phyloP scores from a whole-genome alignment of 257 asterid genomes.

The Leptodermis oblonga region DNA sequence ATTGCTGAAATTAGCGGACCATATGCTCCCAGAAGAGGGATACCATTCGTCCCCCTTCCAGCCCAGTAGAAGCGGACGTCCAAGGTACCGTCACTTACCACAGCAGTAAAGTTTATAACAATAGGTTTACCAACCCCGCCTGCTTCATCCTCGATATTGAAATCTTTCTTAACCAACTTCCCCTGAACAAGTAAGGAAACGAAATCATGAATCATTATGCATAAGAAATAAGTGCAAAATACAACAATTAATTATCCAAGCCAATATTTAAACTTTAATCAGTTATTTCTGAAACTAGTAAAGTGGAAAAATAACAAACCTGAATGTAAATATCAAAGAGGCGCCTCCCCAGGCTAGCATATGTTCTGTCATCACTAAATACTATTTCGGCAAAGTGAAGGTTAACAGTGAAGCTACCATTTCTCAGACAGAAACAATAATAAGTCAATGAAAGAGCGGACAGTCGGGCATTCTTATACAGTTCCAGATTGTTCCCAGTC shows the following conservation, averaged over 20 bases:
- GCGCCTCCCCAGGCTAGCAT: slow-evolving; percentile 65
- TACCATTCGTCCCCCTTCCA: slow-evolving; percentile 70
- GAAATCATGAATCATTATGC: background rate
- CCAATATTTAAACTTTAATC: background rate
- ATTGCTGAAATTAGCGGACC: slow-evolving; percentile 93
- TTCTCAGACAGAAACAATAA: slow-evolving; percentile 48
- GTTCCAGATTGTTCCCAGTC: slow-evolving; percentile 10
- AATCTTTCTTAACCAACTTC: slow-evolving; percentile 51
- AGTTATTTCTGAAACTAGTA: background rate
- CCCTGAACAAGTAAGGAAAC: slow-evolving; percentile 66
- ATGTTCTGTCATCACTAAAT: slow-evolving; percentile 44
- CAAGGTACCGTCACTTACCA: slow-evolving; percentile 45
- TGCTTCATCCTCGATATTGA: slow-evolving; percentile 70
- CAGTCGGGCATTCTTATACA: slow-evolving; percentile 18
- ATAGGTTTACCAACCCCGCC: slow-evolving; percentile 60
- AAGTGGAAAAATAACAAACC: slow-evolving; percentile 27
- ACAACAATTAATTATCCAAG: background rate
- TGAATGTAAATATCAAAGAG: slow-evolving; percentile 66
- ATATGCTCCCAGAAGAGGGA: slow-evolving; percentile 65
- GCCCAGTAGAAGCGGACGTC: slow-evolving; percentile 83
- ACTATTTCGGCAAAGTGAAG: slow-evolving; percentile 79
- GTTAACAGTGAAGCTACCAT: slow-evolving; percentile 57
- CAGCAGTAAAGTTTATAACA: slow-evolving; percentile 34
- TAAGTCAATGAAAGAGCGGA: slow-evolving; percentile 36
- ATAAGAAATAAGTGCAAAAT: background rate